Evolutionary conservation across 345 rosid genomes (phyloP).

Genomic region (Psidium guajava): DNA sequence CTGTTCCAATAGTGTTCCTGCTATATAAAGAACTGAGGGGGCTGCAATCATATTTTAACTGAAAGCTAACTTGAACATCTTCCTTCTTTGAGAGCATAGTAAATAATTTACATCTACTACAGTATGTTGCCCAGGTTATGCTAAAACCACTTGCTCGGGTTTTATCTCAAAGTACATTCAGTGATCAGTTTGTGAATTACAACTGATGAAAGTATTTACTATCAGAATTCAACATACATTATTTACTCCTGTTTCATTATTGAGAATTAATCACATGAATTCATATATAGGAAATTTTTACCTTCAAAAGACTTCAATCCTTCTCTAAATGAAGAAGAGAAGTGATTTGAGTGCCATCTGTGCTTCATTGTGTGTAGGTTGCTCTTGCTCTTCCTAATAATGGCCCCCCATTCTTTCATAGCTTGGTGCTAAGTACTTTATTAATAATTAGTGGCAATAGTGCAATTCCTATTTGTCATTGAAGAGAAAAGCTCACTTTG

Average conservation of each 20-base stretch:
- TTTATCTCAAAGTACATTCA: not conserved
- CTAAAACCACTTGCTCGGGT: not conserved
- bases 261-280: not conserved
- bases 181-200: not conserved
- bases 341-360: not conserved
- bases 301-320: not conserved
- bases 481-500: not conserved
- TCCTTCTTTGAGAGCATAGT: not conserved
- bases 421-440: not conserved
- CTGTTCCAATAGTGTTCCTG: not conserved
- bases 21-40: too few relatives aligned
- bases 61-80: not conserved
- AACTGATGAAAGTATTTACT: not conserved
- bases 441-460: not conserved
- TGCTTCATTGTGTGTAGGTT: not conserved
- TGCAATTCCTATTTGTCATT: not conserved
- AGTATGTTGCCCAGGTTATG: not conserved
- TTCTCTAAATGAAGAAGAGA: not conserved
- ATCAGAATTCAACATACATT: not conserved
- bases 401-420: not conserved
- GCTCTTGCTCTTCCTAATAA: not conserved
- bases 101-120: not conserved
- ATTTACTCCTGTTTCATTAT: not conserved
- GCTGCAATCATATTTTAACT: not conserved
- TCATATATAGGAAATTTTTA: not conserved